Evolutionary conservation across 139 green algal genomes (phyloP), one percentile per base, ranked within the genome.

Genomic region (Yamagishiella unicocca): DNA sequence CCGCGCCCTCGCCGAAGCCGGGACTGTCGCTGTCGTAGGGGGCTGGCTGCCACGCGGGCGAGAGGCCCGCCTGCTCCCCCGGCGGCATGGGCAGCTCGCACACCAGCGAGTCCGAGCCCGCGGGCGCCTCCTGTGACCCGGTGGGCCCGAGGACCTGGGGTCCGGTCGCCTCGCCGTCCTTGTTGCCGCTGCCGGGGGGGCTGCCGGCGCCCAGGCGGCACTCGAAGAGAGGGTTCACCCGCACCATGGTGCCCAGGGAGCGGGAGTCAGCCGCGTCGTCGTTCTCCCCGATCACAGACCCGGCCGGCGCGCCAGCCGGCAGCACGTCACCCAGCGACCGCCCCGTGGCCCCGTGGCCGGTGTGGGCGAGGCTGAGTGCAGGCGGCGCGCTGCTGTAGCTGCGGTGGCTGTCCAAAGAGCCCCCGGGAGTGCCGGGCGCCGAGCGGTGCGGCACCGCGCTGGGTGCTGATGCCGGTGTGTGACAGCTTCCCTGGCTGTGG

Each of bases 21-120:
- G n/a, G n/a, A n/a, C n/a, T n/a, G n/a, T n/a, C n/a, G n/a, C n/a
- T n/a, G n/a, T n/a, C n/a, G n/a, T n/a, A n/a, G n/a, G n/a, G n/a
- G n/a, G n/a, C n/a, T n/a, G n/a, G n/a, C n/a, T n/a, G n/a, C n/a
- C n/a, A n/a, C n/a, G n/a, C n/a, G n/a, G n/a, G n/a, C n/a, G n/a
- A n/a, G n/a, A n/a, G n/a, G n/a, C 1, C 40, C 37, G 9, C 24
- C 40, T 46, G 58, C 9, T 53, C 38, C 19, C 46, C 25, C 2
- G 79, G 79, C 40, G 79, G 79, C 61, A 85, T 46, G 12, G 79
- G 79, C 62, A 85, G 79, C 79, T 85, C 61, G 61, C 27, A 85
- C 21, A 25, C 21, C 2, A 62, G 1, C 29, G 40, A 75, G 29
- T 74, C 79, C 19, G 79, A 85, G 29, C 45, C 79, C 1, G 25